phyloP scores from a whole-genome alignment of 1,139 yeast genomes.

The Candida anutae region DNA sequence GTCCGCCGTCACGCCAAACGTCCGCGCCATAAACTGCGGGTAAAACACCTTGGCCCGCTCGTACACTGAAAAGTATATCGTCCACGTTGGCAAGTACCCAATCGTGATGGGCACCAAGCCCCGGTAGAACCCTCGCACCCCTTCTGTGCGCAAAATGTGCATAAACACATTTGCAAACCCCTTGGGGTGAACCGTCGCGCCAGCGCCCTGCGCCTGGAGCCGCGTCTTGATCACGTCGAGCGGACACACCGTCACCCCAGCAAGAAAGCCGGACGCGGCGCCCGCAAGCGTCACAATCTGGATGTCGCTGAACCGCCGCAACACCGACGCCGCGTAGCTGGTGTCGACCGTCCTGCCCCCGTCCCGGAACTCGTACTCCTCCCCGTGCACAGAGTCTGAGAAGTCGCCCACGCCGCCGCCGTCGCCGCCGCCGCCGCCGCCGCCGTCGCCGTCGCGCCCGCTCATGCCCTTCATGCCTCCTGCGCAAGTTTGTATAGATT shows the following conservation, averaged over 20 bases:
- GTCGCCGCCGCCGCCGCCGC: not conserved
- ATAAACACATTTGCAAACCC: conserved; percentile 39
- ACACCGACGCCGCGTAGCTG: conserved; percentile 6
- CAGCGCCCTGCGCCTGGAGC: conserved; percentile 37
- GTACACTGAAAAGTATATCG: conserved; percentile 85
- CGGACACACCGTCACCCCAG: conserved; percentile 42
- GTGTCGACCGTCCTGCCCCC: no score
- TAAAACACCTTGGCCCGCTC: conserved; percentile 61
- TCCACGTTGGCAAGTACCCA: conserved; percentile 98
- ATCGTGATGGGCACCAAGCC: conserved; percentile 87
- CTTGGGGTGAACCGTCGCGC: conserved; percentile 7
- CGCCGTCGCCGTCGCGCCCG: not conserved
- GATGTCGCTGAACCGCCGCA: conserved; percentile 7
- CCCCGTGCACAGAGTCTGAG: conserved; percentile 34
- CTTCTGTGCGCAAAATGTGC: conserved; percentile 68
- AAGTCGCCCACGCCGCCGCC: conserved; percentile 15
- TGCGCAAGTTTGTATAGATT: no score
- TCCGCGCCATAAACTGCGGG: conserved; percentile 21
- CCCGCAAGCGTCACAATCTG: conserved; percentile 38
- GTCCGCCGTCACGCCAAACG: conserved; percentile 32
- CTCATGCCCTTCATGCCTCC: not conserved
- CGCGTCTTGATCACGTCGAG: conserved; percentile 41
- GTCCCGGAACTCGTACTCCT: conserved; percentile 29
- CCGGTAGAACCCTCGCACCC: conserved; percentile 73
- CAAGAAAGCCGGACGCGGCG: conserved; percentile 39